Base-by-base conservation (phyloP, 75 land plant species). In the Picea glauca region DNA sequence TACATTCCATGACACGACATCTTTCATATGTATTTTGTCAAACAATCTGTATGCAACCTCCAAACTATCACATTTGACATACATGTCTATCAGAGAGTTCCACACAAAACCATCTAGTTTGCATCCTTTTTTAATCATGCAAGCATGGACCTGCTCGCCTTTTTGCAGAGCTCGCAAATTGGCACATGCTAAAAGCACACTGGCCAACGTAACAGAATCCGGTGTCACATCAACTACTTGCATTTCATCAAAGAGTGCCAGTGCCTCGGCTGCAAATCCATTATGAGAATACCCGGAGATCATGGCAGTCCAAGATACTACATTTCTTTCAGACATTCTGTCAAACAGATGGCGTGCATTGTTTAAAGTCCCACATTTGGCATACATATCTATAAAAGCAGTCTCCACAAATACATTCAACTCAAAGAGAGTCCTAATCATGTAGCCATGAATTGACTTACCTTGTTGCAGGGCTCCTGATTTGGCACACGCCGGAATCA, bases 341-440 rank as follows among this genome's bases (percentile, higher is more conserved):
- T 23, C 13, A 75, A 75, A 75, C 17, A 50, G 59, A 1, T 13
- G 18, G 32, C 43, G 18, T 23, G 58, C 59, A 46, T 56, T 79
- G 33, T 43, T 46, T 21, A 82, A 32, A 58, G 46, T 64, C 8
- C 81, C 80, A 78, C 81, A 60, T 58, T 78, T 77, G 18, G 30
- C 60, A 68, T 82, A 82, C 83, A 82, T 82, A 8, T 77, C 20
- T 12, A 82, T 18, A 38, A 82, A 76, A n/a, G 75, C 46, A 62
- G 30, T 78, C 9, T 75, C 61, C 30, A 72, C 82, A 81, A 30
- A 60, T 1, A 62, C 35, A 63, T 76, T 46, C 4, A 54, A 76
- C 46, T 76, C 72, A 76, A n/a, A 76, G 58, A 50, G 80, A 81
- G 32, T 33, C 30, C 3, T 46, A 40, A 60, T 21, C 13, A 76